A percentile compares a stretch with the other conserved stretches of the same genome.
These are phyloP conservation scores for Dactylellina drechsleri DNA, from an alignment of 2,329 filamentous ascomycete species.

Conservation along the genomic window DNA sequence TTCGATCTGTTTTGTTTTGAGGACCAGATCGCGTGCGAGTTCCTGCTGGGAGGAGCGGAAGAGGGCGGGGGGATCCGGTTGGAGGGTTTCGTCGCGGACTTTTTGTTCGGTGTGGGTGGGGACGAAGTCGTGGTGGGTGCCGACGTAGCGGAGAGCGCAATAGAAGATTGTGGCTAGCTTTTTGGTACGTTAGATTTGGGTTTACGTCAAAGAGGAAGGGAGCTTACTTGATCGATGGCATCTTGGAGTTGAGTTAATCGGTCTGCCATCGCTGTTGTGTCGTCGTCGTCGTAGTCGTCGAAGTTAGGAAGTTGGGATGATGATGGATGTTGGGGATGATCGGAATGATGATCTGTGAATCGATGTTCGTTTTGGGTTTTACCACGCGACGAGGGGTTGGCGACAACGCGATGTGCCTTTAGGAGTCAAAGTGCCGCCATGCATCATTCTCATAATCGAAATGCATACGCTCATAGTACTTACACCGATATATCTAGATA, in stretches of 20 bases:
- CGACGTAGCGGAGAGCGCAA: conserved; percentile 73
- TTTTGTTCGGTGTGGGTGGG: conserved; percentile 67
- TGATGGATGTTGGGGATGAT: conserved; percentile 11
- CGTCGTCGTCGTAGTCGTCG: neutral
- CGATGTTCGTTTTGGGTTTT: conserved; percentile 19
- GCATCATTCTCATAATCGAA: too few relatives aligned
- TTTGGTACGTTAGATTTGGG: conserved; percentile 9
- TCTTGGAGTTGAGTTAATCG: conserved; percentile 85
- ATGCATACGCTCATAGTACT: too few relatives aligned
- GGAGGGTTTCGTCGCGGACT: conserved; percentile 56
- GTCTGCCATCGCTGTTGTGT: conserved; percentile 71
- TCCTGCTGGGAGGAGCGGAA: conserved; percentile 76
- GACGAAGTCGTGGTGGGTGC: conserved; percentile 74
- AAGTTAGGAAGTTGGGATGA: neutral
- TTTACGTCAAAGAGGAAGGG: conserved; percentile 5
- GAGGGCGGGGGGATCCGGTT: conserved; percentile 30
- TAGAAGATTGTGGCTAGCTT: conserved; percentile 76
- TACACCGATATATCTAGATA: too few relatives aligned
- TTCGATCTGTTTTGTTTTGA: conserved; percentile 86
- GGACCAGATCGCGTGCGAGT: conserved; percentile 77
- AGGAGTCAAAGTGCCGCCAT: too few relatives aligned
- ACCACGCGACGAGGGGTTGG: conserved; percentile 11
- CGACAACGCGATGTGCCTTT: conserved; percentile 6
- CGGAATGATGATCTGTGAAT: conserved; percentile 6
- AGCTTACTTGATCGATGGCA: conserved; percentile 77